A percentile compares a stretch with the other conserved stretches of the same genome.
Conservation (phyloP, 768 basidiomycete species). For the Termitomyces sp. region DNA sequence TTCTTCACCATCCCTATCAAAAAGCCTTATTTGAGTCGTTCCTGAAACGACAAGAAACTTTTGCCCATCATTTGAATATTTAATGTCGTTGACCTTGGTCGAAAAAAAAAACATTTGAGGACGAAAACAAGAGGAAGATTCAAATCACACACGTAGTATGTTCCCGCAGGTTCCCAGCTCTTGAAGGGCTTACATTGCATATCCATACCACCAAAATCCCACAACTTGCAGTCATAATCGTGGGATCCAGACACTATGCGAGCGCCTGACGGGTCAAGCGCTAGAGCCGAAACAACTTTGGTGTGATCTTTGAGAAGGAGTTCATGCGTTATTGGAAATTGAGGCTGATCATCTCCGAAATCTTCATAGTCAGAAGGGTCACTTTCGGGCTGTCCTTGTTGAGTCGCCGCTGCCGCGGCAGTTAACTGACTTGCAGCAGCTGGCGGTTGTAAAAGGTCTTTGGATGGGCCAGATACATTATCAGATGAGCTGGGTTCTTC, state of each 20-base stretch:
- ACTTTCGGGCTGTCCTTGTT: constrained; percentile 48
- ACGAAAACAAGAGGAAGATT: constrained; percentile 9
- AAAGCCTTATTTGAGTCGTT: constrained; percentile 82
- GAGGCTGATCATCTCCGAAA: constrained; percentile 45
- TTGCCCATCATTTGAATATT: constrained; percentile 84
- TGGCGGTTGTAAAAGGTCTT: constrained; percentile 4
- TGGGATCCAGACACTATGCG: constrained; percentile 88
- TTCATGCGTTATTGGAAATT: constrained; percentile 89
- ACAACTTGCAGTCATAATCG: constrained; percentile 97
- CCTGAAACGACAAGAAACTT: constrained; percentile 86
- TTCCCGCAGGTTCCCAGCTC: constrained; percentile 92
- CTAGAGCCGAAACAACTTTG: constrained; percentile 90
- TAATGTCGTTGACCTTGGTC: constrained; percentile 80
- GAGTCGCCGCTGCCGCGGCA: constrained; percentile 14
- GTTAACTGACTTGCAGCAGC: constrained; percentile 16
- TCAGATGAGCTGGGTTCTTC: not conserved
- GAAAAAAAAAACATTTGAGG: constrained; percentile 3
- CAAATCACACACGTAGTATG: constrained; percentile 67
- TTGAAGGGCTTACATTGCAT: constrained; percentile 88
- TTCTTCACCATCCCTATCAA: constrained; percentile 90
- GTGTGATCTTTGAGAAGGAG: constrained; percentile 90
- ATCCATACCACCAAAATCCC: constrained; percentile 99
- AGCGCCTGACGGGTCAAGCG: constrained; percentile 92
- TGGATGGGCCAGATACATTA: constrained; percentile 15
- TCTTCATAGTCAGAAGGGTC: constrained; percentile 46